Base-by-base conservation (phyloP, 2,329 filamentous ascomycete genomes). In the Aschersonia sp. region DNA sequence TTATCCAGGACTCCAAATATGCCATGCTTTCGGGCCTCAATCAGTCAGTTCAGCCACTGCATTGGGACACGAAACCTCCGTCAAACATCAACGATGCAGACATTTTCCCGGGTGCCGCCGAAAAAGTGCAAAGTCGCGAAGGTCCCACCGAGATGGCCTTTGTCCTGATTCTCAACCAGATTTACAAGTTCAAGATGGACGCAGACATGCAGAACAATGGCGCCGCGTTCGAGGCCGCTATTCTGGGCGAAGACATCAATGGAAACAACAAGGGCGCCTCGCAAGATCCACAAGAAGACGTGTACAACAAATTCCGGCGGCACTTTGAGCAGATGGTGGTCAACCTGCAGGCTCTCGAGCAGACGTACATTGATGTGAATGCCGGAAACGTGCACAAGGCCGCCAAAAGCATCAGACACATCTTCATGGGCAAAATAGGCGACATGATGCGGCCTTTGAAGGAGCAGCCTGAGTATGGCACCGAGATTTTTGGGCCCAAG, bases 81-180 rank as follows among this genome's bases (percentile, higher is more conserved):
- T 65, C 65, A 44, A 81, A 81, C 50, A 62, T 81, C 48, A 76
- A 79, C 57, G 77, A 81, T 52, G 67, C 68, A 29, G 76, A 81
- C 51, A 62, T 81, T 0, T 72, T 71, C 49, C 75, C 74, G 1
- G 66, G 66, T 2, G 73, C 75, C 35, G 69, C 66, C 6, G 69
- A 75, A 47, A 69, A 72, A 0, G 58, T 77, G 2, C 65, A 69
- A 42, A 64, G 72, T 10, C 70, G 70, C 22, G 72, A 77, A 2
- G 74, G 75, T 0, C 74, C 76, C 3, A 80, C 76, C 0, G 76
- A 80, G 50, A 80, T 80, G 76, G 72, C 74, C 1, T 77, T 77
- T 50, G 69, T 69, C 50, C 54, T 79, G 32, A 59, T 77, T 8
- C 62, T 66, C 5, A 72, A 70, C 59, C 70, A 72, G 44, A 63